Conservation (phyloP, 768 basidiomycete species). For the Boletus insuetus region DNA sequence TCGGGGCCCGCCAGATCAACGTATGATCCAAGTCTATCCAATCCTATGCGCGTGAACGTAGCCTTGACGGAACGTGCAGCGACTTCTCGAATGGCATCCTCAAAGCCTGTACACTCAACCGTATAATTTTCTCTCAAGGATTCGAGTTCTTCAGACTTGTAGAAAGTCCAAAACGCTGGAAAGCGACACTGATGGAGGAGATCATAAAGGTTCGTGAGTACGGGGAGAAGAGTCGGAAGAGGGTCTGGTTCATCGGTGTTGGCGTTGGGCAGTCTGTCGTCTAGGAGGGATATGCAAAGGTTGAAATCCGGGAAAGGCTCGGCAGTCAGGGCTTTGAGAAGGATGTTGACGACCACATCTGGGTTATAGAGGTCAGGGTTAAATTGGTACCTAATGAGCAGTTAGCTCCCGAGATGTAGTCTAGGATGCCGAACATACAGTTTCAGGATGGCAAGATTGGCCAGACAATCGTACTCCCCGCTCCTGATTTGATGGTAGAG, state of each 20-base stretch:
- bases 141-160: constrained; percentile 68
- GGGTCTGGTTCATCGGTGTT: constrained; percentile 81
- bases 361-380: constrained; percentile 91
- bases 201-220: constrained; percentile 62
- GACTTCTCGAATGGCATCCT: constrained; percentile 77
- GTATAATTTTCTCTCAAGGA: constrained; percentile 83
- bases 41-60: constrained; percentile 71
- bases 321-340: constrained; percentile 85
- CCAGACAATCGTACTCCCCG: constrained; percentile 90
- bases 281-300: constrained; percentile 89
- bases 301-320: constrained; percentile 91
- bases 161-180: constrained; percentile 80
- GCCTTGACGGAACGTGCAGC: constrained; percentile 74
- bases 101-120: constrained; percentile 78
- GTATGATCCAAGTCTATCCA: constrained; percentile 67
- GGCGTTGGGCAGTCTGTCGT: constrained; percentile 58
- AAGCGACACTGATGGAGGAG: constrained; percentile 84
- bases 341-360: constrained; percentile 91
- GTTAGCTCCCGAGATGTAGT: background rate
- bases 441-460: constrained; percentile 93
- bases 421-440: constrained; percentile 47
- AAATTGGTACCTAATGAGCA: constrained; percentile 78
- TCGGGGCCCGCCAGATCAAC: constrained; percentile 64
- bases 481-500: constrained; percentile 90
- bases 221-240: constrained; percentile 64